These are phyloP conservation scores for Myotisia sp. DNA, from an alignment of 2,329 filamentous ascomycete species.

Conservation along the genomic window DNA sequence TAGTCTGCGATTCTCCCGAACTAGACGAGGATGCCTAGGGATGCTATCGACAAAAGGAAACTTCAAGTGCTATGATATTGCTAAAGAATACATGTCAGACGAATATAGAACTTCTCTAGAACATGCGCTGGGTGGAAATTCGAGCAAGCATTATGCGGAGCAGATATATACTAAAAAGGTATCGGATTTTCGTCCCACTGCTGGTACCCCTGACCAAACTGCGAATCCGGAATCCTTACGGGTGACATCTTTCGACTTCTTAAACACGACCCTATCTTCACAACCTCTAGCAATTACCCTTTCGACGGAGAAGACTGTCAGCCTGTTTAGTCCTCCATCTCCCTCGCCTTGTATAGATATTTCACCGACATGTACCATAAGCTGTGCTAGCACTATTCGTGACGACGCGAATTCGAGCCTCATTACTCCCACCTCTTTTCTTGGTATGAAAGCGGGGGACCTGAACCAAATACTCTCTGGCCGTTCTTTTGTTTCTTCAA, in stretches of 20 bases:
- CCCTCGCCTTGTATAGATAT: conserved; percentile 26
- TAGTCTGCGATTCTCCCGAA: conserved; percentile 48
- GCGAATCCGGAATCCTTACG: conserved; percentile 32
- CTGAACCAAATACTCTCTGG: conserved; percentile 20
- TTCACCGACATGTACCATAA: conserved; percentile 25
- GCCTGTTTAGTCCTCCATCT: conserved; percentile 35
- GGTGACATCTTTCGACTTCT: conserved; percentile 48
- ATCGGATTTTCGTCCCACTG: conserved; percentile 33
- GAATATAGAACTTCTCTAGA: conserved; percentile 27
- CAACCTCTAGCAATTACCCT: conserved; percentile 41
- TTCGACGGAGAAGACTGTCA: conserved; percentile 37
- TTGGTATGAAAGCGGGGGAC: conserved; percentile 18
- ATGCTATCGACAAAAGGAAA: conserved; percentile 46
- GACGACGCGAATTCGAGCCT: conserved; percentile 19
- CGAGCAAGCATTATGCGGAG: conserved; percentile 29
- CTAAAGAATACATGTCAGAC: conserved; percentile 35
- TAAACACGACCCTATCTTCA: conserved; percentile 33
- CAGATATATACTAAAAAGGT: conserved; percentile 33
- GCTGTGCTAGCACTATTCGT: conserved; percentile 17
- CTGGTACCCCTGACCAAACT: conserved; percentile 31
- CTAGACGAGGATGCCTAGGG: conserved; percentile 43
- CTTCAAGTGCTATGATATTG: conserved; percentile 42
- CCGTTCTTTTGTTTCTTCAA: not conserved
- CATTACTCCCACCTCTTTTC: conserved; percentile 20
- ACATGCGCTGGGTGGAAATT: conserved; percentile 26